A percentile compares a stretch with the other conserved stretches of the same genome.
These are phyloP conservation scores for Dryadomyces quercus-mongolicae DNA, from an alignment of 2,329 filamentous ascomycete species.

Conservation along the genomic window DNA sequence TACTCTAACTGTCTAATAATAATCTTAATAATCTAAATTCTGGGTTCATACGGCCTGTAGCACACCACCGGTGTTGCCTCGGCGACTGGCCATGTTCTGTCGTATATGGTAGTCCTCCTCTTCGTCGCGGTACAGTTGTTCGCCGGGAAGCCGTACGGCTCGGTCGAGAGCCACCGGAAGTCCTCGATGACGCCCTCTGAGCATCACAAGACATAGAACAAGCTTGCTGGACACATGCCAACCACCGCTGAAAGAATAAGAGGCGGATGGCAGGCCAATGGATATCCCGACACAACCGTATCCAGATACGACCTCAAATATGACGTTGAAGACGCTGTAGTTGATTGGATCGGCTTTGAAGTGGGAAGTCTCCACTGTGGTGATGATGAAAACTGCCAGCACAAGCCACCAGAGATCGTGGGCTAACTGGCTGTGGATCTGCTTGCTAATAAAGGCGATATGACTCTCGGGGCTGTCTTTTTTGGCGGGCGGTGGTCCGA, in stretches of 20 bases:
- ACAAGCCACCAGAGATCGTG: conserved; percentile 56
- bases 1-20: too few species aligned
- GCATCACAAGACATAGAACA: conserved; percentile 42
- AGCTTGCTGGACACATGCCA: conserved; percentile 40
- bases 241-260: conserved; percentile 42
- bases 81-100: conserved; percentile 21
- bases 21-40: background rate
- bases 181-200: conserved; percentile 41
- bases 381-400: conserved; percentile 46
- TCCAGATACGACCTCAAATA: conserved; percentile 42
- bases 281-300: conserved; percentile 50
- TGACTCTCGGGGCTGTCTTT: conserved; percentile 23
- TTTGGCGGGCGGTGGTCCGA: conserved; percentile 15
- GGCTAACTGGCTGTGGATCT: conserved; percentile 47
- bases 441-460: conserved; percentile 38
- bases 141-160: conserved; percentile 29
- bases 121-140: conserved; percentile 24
- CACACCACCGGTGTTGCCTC: conserved; percentile 14
- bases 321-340: conserved; percentile 45
- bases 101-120: conserved; percentile 28
- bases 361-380: conserved; percentile 43
- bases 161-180: conserved; percentile 43
- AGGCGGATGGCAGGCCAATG: conserved; percentile 36
- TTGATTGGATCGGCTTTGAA: conserved; percentile 38
- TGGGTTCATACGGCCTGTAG: background rate